Conservation (phyloP, 169 alveolate genomes). For the Sarcocystis neurona region DNA sequence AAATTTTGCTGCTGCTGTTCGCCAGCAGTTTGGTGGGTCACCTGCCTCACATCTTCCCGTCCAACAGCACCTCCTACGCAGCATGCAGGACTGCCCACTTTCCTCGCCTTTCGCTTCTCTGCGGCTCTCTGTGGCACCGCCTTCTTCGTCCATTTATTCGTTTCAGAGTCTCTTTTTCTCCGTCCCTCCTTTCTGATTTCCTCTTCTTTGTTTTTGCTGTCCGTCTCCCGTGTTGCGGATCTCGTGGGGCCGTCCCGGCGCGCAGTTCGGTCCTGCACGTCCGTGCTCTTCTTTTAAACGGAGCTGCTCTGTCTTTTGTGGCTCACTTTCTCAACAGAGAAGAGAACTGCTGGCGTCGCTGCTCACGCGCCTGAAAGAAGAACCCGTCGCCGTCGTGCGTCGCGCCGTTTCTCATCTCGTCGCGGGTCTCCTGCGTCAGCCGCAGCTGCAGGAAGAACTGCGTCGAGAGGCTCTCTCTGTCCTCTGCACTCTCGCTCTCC, state of each 20-base stretch:
- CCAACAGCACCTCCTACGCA: no score
- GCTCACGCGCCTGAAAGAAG: conserved; percentile 15
- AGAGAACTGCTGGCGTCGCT: conserved; percentile 34
- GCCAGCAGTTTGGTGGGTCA: no score
- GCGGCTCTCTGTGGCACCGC: no score
- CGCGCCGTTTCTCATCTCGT: conserved; percentile 36
- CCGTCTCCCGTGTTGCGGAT: no score
- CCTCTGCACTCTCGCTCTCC: conserved; percentile 37
- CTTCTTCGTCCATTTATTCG: background rate
- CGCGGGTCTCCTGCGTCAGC: conserved; percentile 47
- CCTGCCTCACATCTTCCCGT: no score
- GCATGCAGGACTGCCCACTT: background rate
- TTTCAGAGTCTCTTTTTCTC: background rate
- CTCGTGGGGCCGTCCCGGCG: no score
- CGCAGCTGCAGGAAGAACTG: conserved; percentile 45
- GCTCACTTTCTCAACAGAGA: conserved; percentile 44
- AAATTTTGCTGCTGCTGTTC: no score
- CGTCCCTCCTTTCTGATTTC: background rate
- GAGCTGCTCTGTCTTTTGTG: no score
- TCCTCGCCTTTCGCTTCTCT: background rate
- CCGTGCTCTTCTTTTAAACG: no score
- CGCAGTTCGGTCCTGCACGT: no score
- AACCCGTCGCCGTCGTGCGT: conserved; percentile 30
- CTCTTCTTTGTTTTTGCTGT: background rate
- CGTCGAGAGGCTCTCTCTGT: conserved; percentile 27